phyloP scores from a whole-genome alignment of 352 stramenopile species.

The Blastocystis sp. region DNA sequence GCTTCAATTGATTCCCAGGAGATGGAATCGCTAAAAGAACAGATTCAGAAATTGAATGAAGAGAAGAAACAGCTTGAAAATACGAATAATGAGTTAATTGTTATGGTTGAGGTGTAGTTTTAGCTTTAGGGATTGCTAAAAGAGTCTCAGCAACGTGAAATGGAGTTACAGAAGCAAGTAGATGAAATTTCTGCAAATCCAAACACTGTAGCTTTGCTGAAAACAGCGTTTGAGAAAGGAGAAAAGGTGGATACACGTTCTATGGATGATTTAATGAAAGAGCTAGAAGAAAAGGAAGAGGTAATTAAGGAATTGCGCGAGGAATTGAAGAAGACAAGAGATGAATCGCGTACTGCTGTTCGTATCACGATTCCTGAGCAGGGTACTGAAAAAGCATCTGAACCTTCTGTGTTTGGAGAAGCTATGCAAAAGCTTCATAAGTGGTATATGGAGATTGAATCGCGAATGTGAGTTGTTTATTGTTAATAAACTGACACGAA shows the following conservation, averaged over 20 bases:
- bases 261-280: background rate
- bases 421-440: background rate
- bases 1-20: background rate
- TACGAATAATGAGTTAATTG: background rate
- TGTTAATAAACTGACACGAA: background rate
- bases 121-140: background rate
- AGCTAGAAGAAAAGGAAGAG: constrained; percentile 17
- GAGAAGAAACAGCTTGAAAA: constrained; percentile 1
- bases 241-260: background rate
- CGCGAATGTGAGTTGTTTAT: constrained; percentile 19
- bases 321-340: background rate
- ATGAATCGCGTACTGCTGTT: background rate
- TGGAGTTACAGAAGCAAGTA: background rate
- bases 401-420: background rate
- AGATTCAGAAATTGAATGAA: background rate
- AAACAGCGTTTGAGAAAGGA: background rate
- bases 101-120: background rate
- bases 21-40: background rate
- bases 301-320: background rate
- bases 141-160: constrained; percentile 7
- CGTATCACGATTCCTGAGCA: background rate
- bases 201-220: background rate
- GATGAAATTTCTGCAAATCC: background rate
- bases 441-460: constrained; percentile 14
- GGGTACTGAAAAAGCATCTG: background rate